phyloP scores from a whole-genome alignment of 2,329 filamentous ascomycete species.

The Chalaropsis thielavioides region DNA sequence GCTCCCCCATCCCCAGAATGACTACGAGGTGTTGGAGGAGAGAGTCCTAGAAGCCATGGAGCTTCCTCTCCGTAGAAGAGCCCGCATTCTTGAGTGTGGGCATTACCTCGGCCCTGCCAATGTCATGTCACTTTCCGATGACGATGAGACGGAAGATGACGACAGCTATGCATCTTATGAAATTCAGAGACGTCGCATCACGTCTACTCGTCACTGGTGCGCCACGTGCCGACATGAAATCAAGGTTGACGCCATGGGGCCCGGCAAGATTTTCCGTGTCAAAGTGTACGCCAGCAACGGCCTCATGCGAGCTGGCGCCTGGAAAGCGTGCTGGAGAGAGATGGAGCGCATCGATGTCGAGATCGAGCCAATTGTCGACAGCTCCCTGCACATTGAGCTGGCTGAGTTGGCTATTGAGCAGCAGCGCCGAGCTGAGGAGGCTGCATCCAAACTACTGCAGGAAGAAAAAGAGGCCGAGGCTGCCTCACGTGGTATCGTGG shows the following conservation, averaged over 20 bases:
- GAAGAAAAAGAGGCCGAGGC: conserved; percentile 25
- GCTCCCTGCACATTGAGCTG: conserved; percentile 43
- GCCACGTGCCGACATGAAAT: conserved; percentile 41
- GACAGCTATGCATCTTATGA: conserved; percentile 22
- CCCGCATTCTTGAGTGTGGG: conserved; percentile 58
- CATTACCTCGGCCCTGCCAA: conserved; percentile 56
- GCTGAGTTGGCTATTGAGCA: conserved; percentile 38
- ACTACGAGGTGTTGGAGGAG: conserved; percentile 69
- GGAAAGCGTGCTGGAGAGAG: conserved; percentile 87
- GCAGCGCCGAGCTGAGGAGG: conserved; percentile 28
- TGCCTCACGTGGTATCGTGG: conserved; percentile 12
- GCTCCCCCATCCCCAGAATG: conserved; percentile 62
- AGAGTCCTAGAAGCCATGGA: conserved; percentile 61
- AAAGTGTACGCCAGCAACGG: conserved; percentile 93
- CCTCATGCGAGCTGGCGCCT: conserved; percentile 79
- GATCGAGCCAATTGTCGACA: conserved; percentile 58
- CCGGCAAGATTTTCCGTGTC: conserved; percentile 52
- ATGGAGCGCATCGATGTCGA: conserved; percentile 99
- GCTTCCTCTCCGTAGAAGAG: conserved; percentile 47
- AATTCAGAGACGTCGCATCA: conserved; percentile 11
- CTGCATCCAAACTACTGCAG: conserved; percentile 26
- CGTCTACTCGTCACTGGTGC: conserved; percentile 36
- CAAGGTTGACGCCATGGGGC: conserved; percentile 37
- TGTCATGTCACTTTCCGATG: conserved; percentile 29
- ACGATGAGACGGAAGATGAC: conserved; percentile 29